A percentile compares a stretch with the other conserved stretches of the same genome.
Evolutionary conservation across 106 monocot genomes (phyloP).

Genomic region (Apostasia ramifera): DNA sequence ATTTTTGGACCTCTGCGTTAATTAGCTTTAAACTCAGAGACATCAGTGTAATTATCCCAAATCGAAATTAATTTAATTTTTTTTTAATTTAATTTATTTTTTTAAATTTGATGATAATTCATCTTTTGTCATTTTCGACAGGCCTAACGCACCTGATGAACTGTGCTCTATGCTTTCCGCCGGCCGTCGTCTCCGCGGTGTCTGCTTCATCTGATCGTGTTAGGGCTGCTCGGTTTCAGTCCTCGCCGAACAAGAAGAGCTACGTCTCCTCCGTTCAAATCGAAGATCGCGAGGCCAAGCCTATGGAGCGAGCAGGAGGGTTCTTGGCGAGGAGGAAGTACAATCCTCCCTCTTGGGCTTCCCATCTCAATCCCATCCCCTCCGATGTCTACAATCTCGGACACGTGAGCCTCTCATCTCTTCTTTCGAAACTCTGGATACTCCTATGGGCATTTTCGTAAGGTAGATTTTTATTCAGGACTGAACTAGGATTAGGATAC

Average conservation of each 20-base stretch:
- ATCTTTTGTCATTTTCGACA: no score
- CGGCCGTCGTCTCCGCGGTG: background rate
- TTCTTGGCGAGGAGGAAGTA: constrained; percentile 21
- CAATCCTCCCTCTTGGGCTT: constrained; percentile 15
- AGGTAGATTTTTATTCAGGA: no score
- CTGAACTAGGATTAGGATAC: no score
- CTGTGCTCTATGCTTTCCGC: background rate
- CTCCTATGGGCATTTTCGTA: no score
- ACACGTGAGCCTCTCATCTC: constrained; percentile 6
- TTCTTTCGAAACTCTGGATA: background rate
- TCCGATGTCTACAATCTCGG: constrained; percentile 18
- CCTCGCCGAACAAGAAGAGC: background rate
- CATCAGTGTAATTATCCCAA: no score
- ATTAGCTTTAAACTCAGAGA: no score
- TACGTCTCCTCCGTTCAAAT: constrained; percentile 10
- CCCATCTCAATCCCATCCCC: constrained; percentile 23
- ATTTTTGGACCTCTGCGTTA: no score
- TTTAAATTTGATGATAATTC: no score
- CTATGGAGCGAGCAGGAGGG: constrained; percentile 6
- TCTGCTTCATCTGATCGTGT: background rate
- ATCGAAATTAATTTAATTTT: no score
- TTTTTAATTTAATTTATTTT: no score
- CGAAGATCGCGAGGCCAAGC: constrained; percentile 8
- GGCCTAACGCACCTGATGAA: background rate
- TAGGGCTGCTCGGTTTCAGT: background rate